Evolutionary conservation across 495 filamentous ascomycete genomes (phyloP), one percentile per base, ranked within the genome.

Genomic region (Penicillium dipodomyicola): DNA sequence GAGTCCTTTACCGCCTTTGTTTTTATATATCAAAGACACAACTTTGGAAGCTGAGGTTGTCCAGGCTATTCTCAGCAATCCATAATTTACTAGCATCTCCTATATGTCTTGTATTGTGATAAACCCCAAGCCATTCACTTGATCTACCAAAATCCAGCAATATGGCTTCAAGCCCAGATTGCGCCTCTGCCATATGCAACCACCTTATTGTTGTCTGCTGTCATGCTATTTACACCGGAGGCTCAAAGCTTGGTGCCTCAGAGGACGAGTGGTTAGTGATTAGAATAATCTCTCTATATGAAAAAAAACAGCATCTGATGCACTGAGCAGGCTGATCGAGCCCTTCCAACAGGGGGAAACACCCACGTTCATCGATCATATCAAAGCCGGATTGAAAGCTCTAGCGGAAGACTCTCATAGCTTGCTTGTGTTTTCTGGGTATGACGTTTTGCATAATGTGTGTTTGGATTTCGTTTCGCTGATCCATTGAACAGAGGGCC

Each of bases 181-280:
- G 20, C 17, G 9, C 15, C 43, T 23, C 56, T 33, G 40, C 49
- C 25, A n/a, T 32, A 5, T 59, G 48, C 52, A 64, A 39, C 12
- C 71, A 88, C 61, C 77, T 93, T 0, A 82, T 94, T 4, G 70
- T 93, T 43, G 87, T 93, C 46, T 91, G 89, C 70, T 90, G 90
- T 61, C 90, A 95, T 67, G 88, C 83, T 0, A 90, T 94, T 32
- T 94, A 88, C 77, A 68, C 80, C 17, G 84, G 86, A 42, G 88
- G 87, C 0, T 74, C 78, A n/a, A 72, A 71, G 3, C 71, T 77
- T 5, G 88, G 86, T 11, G 52, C 65, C 19, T 72, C 80, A 43
- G 87, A 89, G 62, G 55, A 70, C 15, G 87, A 92, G 69, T 92
- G 89, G 89, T 84, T 79, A 49, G 68, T 57, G 35, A 39, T 20